Evolutionary conservation across 345 rosid genomes (phyloP), one percentile per base, ranked within the genome.

Genomic region (Passiflora organensis): DNA sequence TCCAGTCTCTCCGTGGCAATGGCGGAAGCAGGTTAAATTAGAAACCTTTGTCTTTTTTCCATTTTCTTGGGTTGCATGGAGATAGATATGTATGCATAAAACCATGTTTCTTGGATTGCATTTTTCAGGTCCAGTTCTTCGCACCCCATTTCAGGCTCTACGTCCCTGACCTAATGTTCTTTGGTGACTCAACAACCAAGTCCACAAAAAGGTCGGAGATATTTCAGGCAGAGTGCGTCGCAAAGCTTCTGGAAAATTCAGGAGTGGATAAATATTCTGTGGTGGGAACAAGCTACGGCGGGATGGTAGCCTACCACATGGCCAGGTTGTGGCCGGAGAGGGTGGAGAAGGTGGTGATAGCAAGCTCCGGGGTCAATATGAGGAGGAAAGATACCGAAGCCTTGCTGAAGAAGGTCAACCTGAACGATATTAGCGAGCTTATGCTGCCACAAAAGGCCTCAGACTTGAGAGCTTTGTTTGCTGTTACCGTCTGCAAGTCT

Each of bases 251-350:
- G 14, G 84, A 80, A 44, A 77, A 59, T 42, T 19, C 80, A 17
- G 78, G 73, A 10, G 72, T 83, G 39, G 55, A 63, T 43, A 79
- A 68, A 71, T 91, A 65, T 25, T 63, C 69, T 20, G 71, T 91
- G 0, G 59, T 75, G 58, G 96, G 98, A 17, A 91, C 96, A 8
- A 91, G 98, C 71, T 91, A 91, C 36, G 97, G 97, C 0, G 97
- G 97, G 32, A 78, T 91, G 38, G 95, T 91, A 39, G 84, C 95
- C n/a, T 86, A 84, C 70, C 79, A 80, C 18, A 23, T 86, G 82
- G 98, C 93, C 13, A 81, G 48, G 64, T 59, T 78, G 90, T 66
- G 64, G 75, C 90, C 95, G 13, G 79, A 80, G 38, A 86, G 67
- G 69, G 87, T 88, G 48, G 84, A 71, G 50, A 91, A 80, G 71